A percentile compares a stretch with the other conserved stretches of the same genome.
Conservation (phyloP, 2,329 filamentous ascomycete species). For the Chaetomium olivaceum region DNA sequence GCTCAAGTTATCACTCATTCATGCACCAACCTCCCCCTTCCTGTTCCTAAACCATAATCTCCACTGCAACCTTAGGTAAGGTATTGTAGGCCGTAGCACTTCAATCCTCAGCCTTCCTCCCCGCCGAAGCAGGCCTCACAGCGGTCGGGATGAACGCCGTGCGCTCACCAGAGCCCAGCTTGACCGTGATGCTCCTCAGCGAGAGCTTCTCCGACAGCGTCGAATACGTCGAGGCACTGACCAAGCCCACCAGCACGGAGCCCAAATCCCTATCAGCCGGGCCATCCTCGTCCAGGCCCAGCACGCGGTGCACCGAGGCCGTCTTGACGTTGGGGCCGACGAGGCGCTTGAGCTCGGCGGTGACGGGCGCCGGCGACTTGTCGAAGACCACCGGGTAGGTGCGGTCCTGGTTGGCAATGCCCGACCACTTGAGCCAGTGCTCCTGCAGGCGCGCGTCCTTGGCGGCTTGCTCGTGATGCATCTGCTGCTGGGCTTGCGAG, state of each 20-base stretch:
- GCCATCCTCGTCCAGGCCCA: not conserved
- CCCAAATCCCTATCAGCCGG: not conserved
- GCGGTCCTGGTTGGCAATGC: not conserved
- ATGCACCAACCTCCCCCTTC: too few species aligned
- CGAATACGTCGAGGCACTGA: not conserved
- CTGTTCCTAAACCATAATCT: too few species aligned
- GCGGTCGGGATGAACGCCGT: not conserved
- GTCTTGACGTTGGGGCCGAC: not conserved
- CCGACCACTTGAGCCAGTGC: conserved; percentile 2
- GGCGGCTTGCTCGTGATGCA: not conserved
- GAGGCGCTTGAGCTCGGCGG: not conserved
- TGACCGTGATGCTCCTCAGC: not conserved
- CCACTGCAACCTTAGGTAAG: not conserved
- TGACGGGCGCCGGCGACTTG: not conserved
- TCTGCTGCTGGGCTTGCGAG: not conserved
- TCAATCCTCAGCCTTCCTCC: not conserved
- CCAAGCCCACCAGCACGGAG: not conserved
- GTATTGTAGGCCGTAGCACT: too few species aligned
- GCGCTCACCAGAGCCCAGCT: not conserved
- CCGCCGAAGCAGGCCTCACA: not conserved
- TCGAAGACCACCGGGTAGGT: not conserved
- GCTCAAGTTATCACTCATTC: not conserved
- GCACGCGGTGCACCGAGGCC: not conserved
- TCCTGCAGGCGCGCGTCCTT: not conserved
- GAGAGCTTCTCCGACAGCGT: not conserved